Percentiles rank a stretch among this genome's conserved stretches.
Conservation (phyloP, 179 eudicot genomes). For the Monotropa hypopitys region DNA sequence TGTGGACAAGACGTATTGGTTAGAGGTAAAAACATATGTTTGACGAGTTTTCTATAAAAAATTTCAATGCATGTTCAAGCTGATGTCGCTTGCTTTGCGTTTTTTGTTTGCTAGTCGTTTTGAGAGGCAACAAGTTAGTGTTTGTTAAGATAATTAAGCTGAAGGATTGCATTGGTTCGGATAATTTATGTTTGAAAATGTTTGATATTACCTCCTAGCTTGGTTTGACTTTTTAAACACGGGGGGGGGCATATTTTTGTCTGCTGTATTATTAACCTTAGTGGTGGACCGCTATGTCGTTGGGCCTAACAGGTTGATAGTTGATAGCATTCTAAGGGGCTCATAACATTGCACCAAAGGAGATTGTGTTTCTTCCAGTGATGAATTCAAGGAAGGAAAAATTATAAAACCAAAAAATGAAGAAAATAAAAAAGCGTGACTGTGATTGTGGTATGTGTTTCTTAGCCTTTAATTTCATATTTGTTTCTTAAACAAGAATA, state of each 20-base stretch:
- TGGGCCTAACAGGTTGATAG: background rate
- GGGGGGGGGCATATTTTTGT: background rate
- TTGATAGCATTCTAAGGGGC: background rate
- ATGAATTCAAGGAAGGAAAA: background rate
- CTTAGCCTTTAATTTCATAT: background rate
- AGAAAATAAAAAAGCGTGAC: background rate
- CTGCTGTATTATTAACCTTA: background rate
- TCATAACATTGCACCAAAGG: background rate
- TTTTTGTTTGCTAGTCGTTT: too few species aligned
- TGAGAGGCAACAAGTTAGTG: background rate
- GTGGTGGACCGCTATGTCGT: too few species aligned
- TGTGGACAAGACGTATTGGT: background rate
- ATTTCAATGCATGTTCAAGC: background rate
- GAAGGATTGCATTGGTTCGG: background rate
- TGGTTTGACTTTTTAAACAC: background rate
- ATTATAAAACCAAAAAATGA: background rate
- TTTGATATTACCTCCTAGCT: background rate
- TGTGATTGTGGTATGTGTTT: background rate
- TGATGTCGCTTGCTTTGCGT: too few species aligned
- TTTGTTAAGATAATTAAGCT: too few species aligned
- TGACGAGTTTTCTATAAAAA: background rate
- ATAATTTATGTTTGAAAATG: too few species aligned
- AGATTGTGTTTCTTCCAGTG: background rate
- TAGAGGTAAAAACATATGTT: background rate
- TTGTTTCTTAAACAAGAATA: background rate